Percentiles rank a stretch among this genome's conserved stretches.
phyloP scores from a whole-genome alignment of 805 yeast genomes.

The Suhomyces vadensis region DNA sequence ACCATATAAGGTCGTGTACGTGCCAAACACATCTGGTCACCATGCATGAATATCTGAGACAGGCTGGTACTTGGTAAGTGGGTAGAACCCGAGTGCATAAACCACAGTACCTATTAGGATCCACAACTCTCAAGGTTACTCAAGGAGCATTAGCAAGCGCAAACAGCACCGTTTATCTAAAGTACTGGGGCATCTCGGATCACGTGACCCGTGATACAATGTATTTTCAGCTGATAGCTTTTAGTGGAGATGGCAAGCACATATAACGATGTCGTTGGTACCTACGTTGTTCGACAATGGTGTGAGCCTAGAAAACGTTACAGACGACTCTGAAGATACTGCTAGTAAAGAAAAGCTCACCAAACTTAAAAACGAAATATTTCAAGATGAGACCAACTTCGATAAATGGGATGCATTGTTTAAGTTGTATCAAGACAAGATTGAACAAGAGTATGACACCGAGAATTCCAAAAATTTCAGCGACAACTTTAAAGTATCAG shows the following conservation, averaged over 20 bases:
- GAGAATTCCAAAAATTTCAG: constrained; percentile 11
- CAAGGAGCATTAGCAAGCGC: no score
- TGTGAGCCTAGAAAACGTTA: background rate
- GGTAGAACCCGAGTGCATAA: no score
- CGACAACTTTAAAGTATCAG: constrained; percentile 20
- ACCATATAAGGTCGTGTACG: no score
- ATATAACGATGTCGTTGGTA: background rate
- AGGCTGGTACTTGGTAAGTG: no score
- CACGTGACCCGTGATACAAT: background rate
- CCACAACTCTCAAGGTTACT: no score
- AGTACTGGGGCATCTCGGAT: background rate
- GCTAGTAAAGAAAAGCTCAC: background rate
- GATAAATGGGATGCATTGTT: constrained; percentile 43
- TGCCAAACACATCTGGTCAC: no score
- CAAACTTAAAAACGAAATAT: constrained; percentile 2
- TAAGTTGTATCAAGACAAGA: constrained; percentile 23
- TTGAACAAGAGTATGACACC: constrained; percentile 15
- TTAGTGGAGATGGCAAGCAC: background rate
- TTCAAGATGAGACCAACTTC: constrained; percentile 31
- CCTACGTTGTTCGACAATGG: background rate
- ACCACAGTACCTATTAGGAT: no score
- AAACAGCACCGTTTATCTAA: no score
- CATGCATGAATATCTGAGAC: no score
- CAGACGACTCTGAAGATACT: no score
- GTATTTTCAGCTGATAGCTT: background rate